Base-by-base conservation (phyloP, 2,329 filamentous ascomycete genomes). In the Sphaerulina vaccinii region DNA sequence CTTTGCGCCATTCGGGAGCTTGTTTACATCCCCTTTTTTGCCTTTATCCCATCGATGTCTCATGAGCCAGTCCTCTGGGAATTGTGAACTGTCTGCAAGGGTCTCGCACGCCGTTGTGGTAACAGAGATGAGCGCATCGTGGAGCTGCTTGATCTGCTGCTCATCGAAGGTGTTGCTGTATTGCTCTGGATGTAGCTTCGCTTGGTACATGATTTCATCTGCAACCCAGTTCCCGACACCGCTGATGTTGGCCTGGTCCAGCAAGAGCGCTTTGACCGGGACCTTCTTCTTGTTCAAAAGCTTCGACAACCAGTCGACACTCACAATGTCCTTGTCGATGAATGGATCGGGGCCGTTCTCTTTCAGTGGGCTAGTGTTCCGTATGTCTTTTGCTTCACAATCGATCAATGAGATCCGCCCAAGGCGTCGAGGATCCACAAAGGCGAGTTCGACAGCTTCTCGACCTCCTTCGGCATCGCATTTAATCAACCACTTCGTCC, bases 161-260 rank as follows among this genome's bases (percentile, higher is more conserved):
- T 88, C 82, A 56, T 69, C 78, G 60, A 97, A 87, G 0, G 88
- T 87, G 64, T 96, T 85, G 71, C 86, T 90, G 72, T 95, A 95
- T 68, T 96, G 90, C 68, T 96, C 92, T 0, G 93, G 93, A 61
- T 99, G 92, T 13, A 97, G 79, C 43, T 81, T 84, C 4, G 93
- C 87, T 61, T 97, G 86, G 65, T 91, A 99, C 45, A 99, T 75
- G 5, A 96, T 85, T 69, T 99, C 93, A 66, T 99, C 93, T 73
- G 86, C 90, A 48, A 99, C 92, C 92, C 92, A 99, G 67, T 97
- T 97, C 0, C 93, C 93, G 56, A 99, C 88, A 6, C 93, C 93
- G 64, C 88, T 93, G 55, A 97, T 87, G 67, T 87, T 87, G 15
- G 83, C 79, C 70, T 99, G 93, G 66, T 97, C 89, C 3, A 97